These are phyloP conservation scores for Astrocystis sublimbata DNA, from an alignment of 495 filamentous ascomycete genomes.

Conservation along the genomic window DNA sequence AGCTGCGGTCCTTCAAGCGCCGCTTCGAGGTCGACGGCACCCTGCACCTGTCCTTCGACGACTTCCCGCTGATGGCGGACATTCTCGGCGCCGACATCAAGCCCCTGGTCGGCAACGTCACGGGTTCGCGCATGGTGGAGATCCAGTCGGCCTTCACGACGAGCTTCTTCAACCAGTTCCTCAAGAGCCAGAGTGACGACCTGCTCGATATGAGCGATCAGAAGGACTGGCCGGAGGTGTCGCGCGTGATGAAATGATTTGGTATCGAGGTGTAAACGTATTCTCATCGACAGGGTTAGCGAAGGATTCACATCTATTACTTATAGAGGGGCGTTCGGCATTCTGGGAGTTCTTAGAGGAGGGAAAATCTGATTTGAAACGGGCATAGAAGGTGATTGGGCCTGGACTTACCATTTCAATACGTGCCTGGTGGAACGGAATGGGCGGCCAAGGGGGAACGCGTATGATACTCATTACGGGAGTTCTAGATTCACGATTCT, in stretches of 20 bases:
- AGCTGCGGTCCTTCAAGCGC: background rate
- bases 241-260: background rate
- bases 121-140: background rate
- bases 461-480: no score
- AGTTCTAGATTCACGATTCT: no score
- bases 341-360: no score
- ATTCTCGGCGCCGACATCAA: background rate
- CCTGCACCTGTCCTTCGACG: background rate
- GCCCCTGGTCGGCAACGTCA: background rate
- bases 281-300: no score
- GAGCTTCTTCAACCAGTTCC: slow-evolving; percentile 10
- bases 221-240: background rate
- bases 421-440: no score
- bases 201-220: background rate
- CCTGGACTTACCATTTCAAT: no score
- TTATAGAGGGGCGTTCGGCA: no score
- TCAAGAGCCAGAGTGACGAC: slow-evolving; percentile 1
- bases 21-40: slow-evolving; percentile 1
- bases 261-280: background rate
- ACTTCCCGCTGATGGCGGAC: background rate
- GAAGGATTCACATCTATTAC: background rate
- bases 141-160: slow-evolving; percentile 1
- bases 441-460: no score
- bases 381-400: no score
- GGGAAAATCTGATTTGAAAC: no score